Evolutionary conservation across 345 rosid genomes (phyloP), one percentile per base, ranked within the genome.

Genomic region (Melastoma malabathricum): DNA sequence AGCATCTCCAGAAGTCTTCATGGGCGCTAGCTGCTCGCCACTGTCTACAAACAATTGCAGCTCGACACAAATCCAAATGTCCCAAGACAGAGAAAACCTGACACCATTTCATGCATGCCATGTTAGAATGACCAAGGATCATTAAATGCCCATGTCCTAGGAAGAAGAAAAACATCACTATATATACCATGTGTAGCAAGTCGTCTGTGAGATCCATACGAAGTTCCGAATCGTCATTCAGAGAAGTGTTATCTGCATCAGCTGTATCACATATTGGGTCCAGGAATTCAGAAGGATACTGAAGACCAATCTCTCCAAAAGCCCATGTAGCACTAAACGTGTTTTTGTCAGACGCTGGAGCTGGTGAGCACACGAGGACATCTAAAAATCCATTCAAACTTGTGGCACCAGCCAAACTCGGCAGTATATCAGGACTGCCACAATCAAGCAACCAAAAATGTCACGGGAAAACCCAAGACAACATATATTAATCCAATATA

Each of bases 81-180:
- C 78, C 79, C 80, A 92, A 75, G 74, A 87, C 84, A 16, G 97
- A 84, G 71, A 92, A 92, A 46, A 92, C 98, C 98, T 92, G 77
- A 34, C 15, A 34, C 10, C 41, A 34, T 34, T 34, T 34, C 41
- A 34, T 12, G 2, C 41, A 34, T 34, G 12, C 57, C 13, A 22
- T 29, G 3, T 45, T 38, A 46, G 48, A 56, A 2, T 22, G 38
- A 25, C 17, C 19, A 44, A 14, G 16, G 13, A 3, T 25, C 44
- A 52, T 9, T 34, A 34, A 34, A 34, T 34, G 10, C 41, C 41
- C 12, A 34, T 34, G 18, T 44, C 25, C 25, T 22, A 4, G 4
- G 25, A n/a, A 23, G n/a, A 6, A 12, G 38, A 43, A 15, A 54
- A 25, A 15, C 13, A 47, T 18, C 48, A 66, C 17, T 50, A 17